These are phyloP conservation scores for Lentinula raphanica DNA, from an alignment of 768 basidiomycete genomes.

Conservation along the genomic window DNA sequence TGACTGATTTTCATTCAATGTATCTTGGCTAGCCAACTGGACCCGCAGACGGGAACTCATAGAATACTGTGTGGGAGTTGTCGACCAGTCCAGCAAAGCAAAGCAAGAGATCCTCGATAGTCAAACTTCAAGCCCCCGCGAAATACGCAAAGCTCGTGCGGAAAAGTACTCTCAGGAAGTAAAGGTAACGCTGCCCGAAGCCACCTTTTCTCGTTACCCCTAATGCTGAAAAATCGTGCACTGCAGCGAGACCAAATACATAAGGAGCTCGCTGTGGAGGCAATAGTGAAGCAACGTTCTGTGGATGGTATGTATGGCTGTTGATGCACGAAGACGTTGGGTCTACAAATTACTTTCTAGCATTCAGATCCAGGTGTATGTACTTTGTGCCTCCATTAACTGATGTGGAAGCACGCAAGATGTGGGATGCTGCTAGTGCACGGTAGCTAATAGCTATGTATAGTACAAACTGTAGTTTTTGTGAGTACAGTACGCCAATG, in stretches of 20 bases:
- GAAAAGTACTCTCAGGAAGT: constrained; percentile 62
- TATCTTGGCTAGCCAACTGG: constrained; percentile 50
- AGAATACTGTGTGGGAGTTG: constrained; percentile 66
- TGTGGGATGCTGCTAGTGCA: constrained; percentile 42
- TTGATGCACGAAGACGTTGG: constrained; percentile 4
- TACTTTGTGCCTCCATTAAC: constrained; percentile 67
- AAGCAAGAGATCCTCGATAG: constrained; percentile 43
- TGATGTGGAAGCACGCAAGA: constrained; percentile 50
- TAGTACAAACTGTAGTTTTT: no score
- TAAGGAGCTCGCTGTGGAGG: constrained; percentile 51
- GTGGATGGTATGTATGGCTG: constrained; percentile 39
- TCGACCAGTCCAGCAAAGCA: constrained; percentile 59
- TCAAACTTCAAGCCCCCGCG: constrained; percentile 29
- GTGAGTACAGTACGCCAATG: no score
- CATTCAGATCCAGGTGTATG: constrained; percentile 73
- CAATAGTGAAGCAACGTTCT: constrained; percentile 46
- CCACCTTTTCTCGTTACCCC: neutral
- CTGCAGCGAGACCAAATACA: constrained; percentile 51
- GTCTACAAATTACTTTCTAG: constrained; percentile 32
- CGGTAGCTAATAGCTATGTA: neutral
- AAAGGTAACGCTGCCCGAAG: constrained; percentile 43
- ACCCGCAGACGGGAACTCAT: constrained; percentile 68
- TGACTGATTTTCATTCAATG: constrained; percentile 6
- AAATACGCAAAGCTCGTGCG: constrained; percentile 48
- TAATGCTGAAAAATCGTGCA: constrained; percentile 11